Evolutionary conservation across 2,329 filamentous ascomycete species (phyloP), one percentile per base, ranked within the genome.

Genomic region (Juglanconis sp.): DNA sequence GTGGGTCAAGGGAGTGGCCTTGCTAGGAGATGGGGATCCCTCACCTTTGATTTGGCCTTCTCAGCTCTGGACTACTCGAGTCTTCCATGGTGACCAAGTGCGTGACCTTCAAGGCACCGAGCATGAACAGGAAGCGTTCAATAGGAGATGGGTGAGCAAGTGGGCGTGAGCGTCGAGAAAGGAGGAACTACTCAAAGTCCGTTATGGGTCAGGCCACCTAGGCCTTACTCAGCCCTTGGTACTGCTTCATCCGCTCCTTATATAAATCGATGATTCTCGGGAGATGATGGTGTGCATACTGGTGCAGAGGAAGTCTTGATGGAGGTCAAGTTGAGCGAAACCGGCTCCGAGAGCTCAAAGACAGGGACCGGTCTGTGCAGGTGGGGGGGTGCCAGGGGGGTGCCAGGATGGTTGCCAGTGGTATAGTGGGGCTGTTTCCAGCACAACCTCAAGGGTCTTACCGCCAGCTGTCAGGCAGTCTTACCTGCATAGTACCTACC

Each of bases 41-140:
- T 51, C 15, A 57, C 55, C 47, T 57, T 40, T 34, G 48, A 35
- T 15, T 13, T 48, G n/a, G 55, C 36, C 55, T 30, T 31, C 36
- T 34, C 11, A 35, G 36, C 11, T 34, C 34, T 24, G 53, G 10
- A 49, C 17, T 30, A 46, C 30, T 44, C 5, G 55, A 11, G 47
- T 13, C 24, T 35, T 52, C 55, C 55, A 57, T 57, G 52, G 30
- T 24, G 24, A 31, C 9, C 24, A 13, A 17, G 17, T 30, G 31
- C 46, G 46, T 48, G 46, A 34, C 15, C 46, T 48, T 30, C 5
- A 24, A 24, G 24, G 24, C 24, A 24, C 24, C 24, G 44, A 17
- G 36, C 53, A 46, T 31, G 58, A 56, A 50, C 38, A 53, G 53
- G 58, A 47, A 24, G 24, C 24, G 46, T 11, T 48, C 46, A 48